Base-by-base conservation (phyloP, 2,329 filamentous ascomycete genomes). In the Neurospora sp. region DNA sequence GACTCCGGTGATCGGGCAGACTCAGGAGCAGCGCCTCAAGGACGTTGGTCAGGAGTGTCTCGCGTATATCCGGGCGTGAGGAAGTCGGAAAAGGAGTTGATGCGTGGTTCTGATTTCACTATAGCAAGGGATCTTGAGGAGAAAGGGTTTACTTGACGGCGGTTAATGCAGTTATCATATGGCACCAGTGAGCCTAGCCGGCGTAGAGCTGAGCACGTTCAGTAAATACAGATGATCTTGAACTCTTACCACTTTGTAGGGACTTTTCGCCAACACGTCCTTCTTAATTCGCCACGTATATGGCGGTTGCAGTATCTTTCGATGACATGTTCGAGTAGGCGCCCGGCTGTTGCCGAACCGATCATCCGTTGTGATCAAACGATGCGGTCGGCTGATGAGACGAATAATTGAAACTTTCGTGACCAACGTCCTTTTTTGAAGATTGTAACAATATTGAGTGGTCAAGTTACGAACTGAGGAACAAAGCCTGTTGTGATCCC, bases 11-110 rank as follows among this genome's bases (percentile, higher is more conserved):
- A 80, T 81, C n/a, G 81, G 79, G 66, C 82, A 80, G 73, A 78
- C 81, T 12, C 75, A 77, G 0, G 86, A 88, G 71, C 79, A 80
- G 11, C 79, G 85, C 36, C 81, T 88, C 33, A 82, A 82, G 76
- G 77, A 77, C n/a, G 76, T 85, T 19, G 82, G 82, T 0, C 78
- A 79, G 8, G 85, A 87, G 75, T 84, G 83, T 72, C 74, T 83
- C 70, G 79, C 77, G 43, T 71, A 83, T 66, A 69, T 62, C 10
- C 52, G 52, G 28, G 52, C 52, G 23, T 62, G 11, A 28, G 2
- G n/a, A 19, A 2, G 3, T 46, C 3, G 46, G 1, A 33, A 33
- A 57, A 57, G 23, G 19, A 52, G 11, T 57, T 33, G 15, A 33
- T 36, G 23, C 15, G 6, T 36, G 23, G 4, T 8, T 33, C 23